Base-by-base conservation (phyloP, 2,329 filamentous ascomycete species). In the Beauveria scarabaeidicola region DNA sequence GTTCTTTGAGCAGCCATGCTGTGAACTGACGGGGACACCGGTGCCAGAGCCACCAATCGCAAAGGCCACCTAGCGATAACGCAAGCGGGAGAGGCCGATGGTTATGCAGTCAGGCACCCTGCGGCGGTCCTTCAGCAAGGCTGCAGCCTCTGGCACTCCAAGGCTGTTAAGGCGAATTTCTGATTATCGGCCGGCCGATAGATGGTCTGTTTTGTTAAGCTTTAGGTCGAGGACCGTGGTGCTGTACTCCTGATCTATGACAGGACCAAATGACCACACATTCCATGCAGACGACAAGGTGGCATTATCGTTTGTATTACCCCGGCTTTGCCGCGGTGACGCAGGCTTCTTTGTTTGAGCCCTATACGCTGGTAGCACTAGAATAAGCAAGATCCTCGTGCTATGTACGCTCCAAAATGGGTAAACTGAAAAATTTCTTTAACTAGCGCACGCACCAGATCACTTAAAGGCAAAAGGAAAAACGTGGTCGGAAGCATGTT, bases 11-110 rank as follows among this genome's bases (percentile, higher is more conserved):
- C n/a, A 51, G 21, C 19, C n/a, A 21, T 6, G 11, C 5, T 64
- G 63, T 52, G 62, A 6, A 36, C 3, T 15, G 32, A 36, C 32
- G 32, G 15, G 54, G 64, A 9, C 66, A 66, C 51, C 29, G 63
- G 0, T 48, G 65, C 41, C 21, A 67, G 64, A 58, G 66, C 66
- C 11, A 53, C 66, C 21, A 65, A 67, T 32, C 60, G 63, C 32
- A 65, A 66, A 23, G 64, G 66, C 29, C 65, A 67, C 47, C 47
- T 52, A 25, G 38, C 52, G 44, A 44, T 36, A 54, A 32, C 11
- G 25, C 9, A 21, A 15, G 21, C 43, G 11, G 43, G 13, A 15
- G 43, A 46, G 43, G 43, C 19, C 43, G 19, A 38, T 9, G 29
- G 29, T 11, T 11, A 38, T 36, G 29, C 13, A n/a, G 48, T 11